phyloP scores from a whole-genome alignment of 345 rosid genomes.

The Linum trigynum region DNA sequence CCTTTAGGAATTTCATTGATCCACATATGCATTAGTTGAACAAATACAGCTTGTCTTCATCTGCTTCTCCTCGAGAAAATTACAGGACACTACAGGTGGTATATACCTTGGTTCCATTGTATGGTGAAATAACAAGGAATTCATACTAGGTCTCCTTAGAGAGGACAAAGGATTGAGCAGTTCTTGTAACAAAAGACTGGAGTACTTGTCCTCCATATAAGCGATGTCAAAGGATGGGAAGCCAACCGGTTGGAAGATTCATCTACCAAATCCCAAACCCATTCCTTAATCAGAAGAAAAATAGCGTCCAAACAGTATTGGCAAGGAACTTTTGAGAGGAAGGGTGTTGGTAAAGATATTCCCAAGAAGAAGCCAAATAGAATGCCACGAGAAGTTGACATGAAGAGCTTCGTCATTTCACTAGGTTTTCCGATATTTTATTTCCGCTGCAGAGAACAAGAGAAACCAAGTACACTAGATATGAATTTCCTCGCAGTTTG shows the following conservation, averaged over 20 bases:
- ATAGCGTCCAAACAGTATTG: conserved; percentile 2
- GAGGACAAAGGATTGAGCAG: conserved; percentile 65
- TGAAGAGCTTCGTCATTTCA: conserved; percentile 64
- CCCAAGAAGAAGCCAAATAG: conserved; percentile 78
- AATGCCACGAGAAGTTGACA: conserved; percentile 55
- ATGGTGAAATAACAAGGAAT: conserved; percentile 17
- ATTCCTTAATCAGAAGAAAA: conserved; percentile 2
- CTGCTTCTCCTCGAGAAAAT: not conserved
- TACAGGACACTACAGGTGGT: not conserved
- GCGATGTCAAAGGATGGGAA: conserved; percentile 74
- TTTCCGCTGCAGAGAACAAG: conserved; percentile 29
- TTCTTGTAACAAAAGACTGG: conserved; percentile 61
- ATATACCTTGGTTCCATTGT: conserved; percentile 48
- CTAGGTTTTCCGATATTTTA: conserved; percentile 42
- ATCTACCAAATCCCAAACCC: conserved; percentile 37
- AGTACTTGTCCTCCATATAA: conserved; percentile 68
- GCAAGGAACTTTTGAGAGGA: conserved; percentile 53
- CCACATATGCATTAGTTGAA: conserved; percentile 59
- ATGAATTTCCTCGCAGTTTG: too few relatives aligned
- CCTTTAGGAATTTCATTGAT: conserved; percentile 84
- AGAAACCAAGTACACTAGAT: not conserved
- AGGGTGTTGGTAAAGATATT: conserved; percentile 59
- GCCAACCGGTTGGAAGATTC: conserved; percentile 70
- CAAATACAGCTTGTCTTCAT: not conserved
- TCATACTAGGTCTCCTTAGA: conserved; percentile 30